A percentile compares a stretch with the other conserved stretches of the same genome.
Conservation (phyloP, 2,329 filamentous ascomycete genomes). For the Huntiella abstrusa region DNA sequence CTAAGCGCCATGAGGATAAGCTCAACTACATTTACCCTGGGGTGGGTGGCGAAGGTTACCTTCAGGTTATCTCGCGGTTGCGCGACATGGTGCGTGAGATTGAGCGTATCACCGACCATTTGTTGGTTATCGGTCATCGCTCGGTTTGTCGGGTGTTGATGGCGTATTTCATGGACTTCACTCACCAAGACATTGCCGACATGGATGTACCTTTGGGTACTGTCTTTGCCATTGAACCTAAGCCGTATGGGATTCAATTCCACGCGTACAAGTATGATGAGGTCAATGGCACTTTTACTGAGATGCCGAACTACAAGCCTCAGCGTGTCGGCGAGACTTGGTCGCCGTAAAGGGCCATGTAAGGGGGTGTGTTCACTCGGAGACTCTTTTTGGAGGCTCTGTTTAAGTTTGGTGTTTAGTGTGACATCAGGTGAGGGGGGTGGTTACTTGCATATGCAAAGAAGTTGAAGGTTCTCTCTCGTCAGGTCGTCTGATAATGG, state of each 20-base stretch:
- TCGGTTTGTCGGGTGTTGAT: slow-evolving; percentile 83
- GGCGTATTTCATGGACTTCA: slow-evolving; percentile 90
- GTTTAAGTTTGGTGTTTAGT: neutral
- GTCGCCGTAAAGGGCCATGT: neutral
- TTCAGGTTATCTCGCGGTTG: slow-evolving; percentile 90
- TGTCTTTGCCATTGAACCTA: slow-evolving; percentile 87
- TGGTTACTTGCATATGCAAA: neutral
- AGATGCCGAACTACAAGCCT: slow-evolving; percentile 68
- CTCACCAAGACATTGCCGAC: slow-evolving; percentile 78
- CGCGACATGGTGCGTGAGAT: slow-evolving; percentile 92
- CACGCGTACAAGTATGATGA: slow-evolving; percentile 87
- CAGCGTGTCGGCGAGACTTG: slow-evolving; percentile 18
- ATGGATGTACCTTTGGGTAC: slow-evolving; percentile 87
- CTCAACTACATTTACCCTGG: slow-evolving; percentile 93
- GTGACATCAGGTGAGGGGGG: neutral
- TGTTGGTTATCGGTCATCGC: slow-evolving; percentile 79
- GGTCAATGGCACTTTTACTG: slow-evolving; percentile 59
- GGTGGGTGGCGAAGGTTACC: slow-evolving; percentile 85
- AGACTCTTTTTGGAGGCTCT: neutral
- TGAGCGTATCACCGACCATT: slow-evolving; percentile 90
- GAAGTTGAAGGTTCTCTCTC: neutral
- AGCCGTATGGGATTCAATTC: slow-evolving; percentile 94
- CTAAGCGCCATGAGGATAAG: slow-evolving; percentile 65
- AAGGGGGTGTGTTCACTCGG: neutral
- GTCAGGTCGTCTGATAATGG: slow-evolving; percentile 5